Percentiles rank a stretch among this genome's conserved stretches.
These are phyloP conservation scores for Phalaenopsis aphrodite DNA, from an alignment of 106 monocot species.

Conservation along the genomic window DNA sequence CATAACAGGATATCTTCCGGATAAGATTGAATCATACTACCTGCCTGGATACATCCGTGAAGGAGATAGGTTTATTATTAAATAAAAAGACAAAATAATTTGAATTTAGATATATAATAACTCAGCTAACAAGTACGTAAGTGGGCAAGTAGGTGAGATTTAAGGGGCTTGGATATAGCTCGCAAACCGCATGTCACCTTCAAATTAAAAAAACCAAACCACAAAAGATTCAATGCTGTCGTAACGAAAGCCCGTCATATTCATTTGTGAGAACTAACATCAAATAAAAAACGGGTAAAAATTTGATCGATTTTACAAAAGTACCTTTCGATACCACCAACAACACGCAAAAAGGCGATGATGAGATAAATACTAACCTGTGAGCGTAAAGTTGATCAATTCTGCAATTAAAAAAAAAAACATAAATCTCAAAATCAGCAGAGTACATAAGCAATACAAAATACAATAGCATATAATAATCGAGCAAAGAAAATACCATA, in stretches of 20 bases:
- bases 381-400: conserved; percentile 23
- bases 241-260: not conserved
- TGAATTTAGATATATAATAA: not conserved
- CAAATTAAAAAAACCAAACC: not conserved
- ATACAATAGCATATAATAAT: not conserved
- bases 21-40: not conserved
- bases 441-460: not conserved
- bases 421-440: conserved; percentile 3
- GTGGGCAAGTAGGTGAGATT: not conserved
- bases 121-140: not conserved
- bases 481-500: not conserved
- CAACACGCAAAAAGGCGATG: not conserved
- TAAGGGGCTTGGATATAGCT: not conserved
- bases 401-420: conserved; percentile 21
- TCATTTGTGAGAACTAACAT: not conserved
- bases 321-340: not conserved
- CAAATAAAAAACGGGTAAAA: not conserved
- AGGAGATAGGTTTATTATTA: not conserved
- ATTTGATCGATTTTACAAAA: not conserved
- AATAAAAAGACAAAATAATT: not conserved
- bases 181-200: not conserved
- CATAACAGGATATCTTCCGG: not conserved
- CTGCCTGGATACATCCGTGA: not conserved
- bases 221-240: not conserved
- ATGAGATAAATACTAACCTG: conserved; percentile 16